Conservation (phyloP, 441 rosid genomes). For the Pelargonium myrrhifolium region DNA sequence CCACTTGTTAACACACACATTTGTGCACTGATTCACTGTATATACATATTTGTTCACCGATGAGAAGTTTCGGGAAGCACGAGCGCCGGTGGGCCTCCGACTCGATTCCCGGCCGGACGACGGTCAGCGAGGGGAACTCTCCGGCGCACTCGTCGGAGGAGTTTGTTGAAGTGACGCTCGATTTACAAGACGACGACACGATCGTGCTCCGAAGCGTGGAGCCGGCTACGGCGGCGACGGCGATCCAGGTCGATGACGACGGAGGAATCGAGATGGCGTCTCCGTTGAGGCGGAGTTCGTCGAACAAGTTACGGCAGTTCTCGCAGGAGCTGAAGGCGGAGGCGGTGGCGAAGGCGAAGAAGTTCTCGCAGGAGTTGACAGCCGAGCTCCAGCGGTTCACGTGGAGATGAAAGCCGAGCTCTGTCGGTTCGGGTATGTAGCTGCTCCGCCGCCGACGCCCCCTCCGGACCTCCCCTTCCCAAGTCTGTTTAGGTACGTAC, state of each 20-base stretch:
- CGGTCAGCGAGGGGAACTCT: constrained; percentile 41
- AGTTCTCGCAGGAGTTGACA: constrained; percentile 55
- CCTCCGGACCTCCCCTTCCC: no score
- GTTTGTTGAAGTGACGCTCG: constrained; percentile 40
- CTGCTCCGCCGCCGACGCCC: no score
- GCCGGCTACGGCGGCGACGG: constrained; percentile 38
- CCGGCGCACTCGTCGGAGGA: constrained; percentile 57
- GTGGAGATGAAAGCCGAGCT: no score
- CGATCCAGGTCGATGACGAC: constrained; percentile 32
- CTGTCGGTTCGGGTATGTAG: no score
- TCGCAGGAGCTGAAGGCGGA: constrained; percentile 69
- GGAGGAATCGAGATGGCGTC: constrained; percentile 35
- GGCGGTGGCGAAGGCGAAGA: constrained; percentile 68
- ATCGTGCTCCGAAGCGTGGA: constrained; percentile 41
- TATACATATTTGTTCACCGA: constrained; percentile 12
- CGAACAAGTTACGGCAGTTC: constrained; percentile 43
- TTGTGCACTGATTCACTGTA: background rate
- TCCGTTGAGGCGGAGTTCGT: constrained; percentile 49
- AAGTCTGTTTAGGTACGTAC: no score
- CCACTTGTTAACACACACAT: background rate
- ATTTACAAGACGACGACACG: constrained; percentile 46
- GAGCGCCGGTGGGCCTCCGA: constrained; percentile 89
- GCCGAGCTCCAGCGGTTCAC: constrained; percentile 78
- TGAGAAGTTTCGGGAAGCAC: constrained; percentile 48
- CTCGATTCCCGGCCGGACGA: constrained; percentile 37